Conservation (phyloP, 495 filamentous ascomycete species). For the Penicillium steckii region DNA sequence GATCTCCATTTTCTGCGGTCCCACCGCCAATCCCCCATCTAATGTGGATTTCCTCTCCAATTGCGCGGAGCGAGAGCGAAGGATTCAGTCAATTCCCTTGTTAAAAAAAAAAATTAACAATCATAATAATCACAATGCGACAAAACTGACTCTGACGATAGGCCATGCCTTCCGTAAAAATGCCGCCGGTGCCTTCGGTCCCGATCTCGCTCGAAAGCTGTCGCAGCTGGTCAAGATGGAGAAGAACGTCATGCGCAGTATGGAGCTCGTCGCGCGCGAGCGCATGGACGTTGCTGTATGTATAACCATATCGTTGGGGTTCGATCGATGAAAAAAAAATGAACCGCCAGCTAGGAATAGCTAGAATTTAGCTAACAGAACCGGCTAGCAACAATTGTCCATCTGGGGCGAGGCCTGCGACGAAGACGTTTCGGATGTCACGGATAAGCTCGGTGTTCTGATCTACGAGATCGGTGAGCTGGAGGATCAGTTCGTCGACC, state of each 20-base stretch:
- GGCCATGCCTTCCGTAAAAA: slow-evolving; percentile 93
- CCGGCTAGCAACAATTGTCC: slow-evolving; percentile 86
- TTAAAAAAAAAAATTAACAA: too few species aligned
- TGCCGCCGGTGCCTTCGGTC: slow-evolving; percentile 90
- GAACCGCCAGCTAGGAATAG: neutral
- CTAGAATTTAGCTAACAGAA: slow-evolving; percentile 9
- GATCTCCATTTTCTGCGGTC: neutral
- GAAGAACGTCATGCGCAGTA: slow-evolving; percentile 99
- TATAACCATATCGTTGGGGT: too few species aligned
- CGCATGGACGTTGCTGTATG: slow-evolving; percentile 96
- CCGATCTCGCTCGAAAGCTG: slow-evolving; percentile 95
- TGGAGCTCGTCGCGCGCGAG: slow-evolving; percentile 92
- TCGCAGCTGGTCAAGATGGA: slow-evolving; percentile 99
- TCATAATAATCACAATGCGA: neutral
- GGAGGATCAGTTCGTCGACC: slow-evolving; percentile 96
- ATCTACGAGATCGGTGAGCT: slow-evolving; percentile 99
- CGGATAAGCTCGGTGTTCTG: slow-evolving; percentile 95
- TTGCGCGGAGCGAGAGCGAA: neutral
- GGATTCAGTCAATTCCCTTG: too few species aligned
- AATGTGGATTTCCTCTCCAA: neutral
- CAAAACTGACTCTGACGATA: slow-evolving; percentile 40
- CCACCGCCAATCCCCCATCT: neutral
- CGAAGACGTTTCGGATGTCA: slow-evolving; percentile 97
- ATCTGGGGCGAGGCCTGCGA: slow-evolving; percentile 97
- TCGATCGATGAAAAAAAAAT: neutral